Evolutionary conservation across 2,329 filamentous ascomycete species (phyloP), one percentile per base, ranked within the genome.

Genomic region (Parafenestella ontariensis): DNA sequence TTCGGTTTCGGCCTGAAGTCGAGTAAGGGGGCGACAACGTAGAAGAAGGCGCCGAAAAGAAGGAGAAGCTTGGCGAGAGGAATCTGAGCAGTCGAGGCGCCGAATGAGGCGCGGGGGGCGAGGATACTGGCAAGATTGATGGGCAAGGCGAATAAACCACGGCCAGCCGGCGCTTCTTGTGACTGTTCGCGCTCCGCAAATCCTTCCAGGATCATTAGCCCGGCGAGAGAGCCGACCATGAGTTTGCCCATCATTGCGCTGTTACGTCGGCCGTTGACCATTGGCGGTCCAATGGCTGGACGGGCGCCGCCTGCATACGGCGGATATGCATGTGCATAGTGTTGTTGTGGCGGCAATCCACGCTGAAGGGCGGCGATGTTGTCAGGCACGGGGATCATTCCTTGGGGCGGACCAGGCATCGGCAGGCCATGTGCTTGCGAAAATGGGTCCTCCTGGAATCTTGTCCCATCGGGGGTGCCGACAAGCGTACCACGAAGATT

Each of bases 171-270:
- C 34, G 76, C 71, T 43, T 76, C 71, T 50, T 70, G 87, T 42
- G 82, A 84, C 65, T 86, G 84, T 71, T 86, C 85, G 33, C 76
- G 72, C 63, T 87, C 79, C 71, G 89, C 85, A 50, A 93, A 82
- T 1, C 91, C 92, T 77, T 97, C 92, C 64, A 96, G 78, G 29
- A 97, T 84, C 93, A 98, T 96, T 17, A 98, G 81, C 13, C 92
- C 92, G 21, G 93, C 94, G 54, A 98, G 84, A 17, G 93, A 94
- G 37, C 94, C 94, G 5, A 97, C 87, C 91, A 97, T 95, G 62
- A 97, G 83, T 77, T 96, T 96, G 68, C 83, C 85, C 65, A 87
- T 77, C 62, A 83, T 80, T 31, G 82, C 82, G 39, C 80, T 78
- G 58, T 74, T 74, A 17, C 77, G 75, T 15, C 79, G 78, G 40